Conservation (phyloP, 441 rosid genomes). For the Corymbia calophylla region DNA sequence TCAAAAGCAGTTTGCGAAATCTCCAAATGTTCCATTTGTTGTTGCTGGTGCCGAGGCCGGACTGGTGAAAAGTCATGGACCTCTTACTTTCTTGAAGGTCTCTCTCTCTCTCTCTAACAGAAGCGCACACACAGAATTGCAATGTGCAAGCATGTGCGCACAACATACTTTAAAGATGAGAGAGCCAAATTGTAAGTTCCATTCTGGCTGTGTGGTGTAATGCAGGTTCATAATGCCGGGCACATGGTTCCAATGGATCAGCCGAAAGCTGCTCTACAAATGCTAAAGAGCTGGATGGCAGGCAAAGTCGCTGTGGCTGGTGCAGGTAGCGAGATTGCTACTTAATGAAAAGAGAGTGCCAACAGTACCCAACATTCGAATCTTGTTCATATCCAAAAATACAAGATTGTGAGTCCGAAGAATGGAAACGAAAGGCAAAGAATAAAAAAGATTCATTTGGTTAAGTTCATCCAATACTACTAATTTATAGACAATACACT, state of each 20-base stretch:
- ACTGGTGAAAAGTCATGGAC: conserved; percentile 43
- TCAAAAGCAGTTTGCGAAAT: conserved; percentile 33
- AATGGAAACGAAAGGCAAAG: not conserved
- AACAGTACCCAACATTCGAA: not conserved
- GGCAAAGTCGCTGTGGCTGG: conserved; percentile 29
- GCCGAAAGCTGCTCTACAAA: conserved; percentile 69
- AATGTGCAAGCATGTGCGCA: not conserved
- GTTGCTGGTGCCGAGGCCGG: conserved; percentile 65
- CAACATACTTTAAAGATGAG: not conserved
- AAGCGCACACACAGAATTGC: not conserved
- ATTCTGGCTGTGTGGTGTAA: not conserved
- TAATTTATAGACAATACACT: not conserved
- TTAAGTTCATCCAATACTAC: not conserved
- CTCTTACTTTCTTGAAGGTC: conserved; percentile 75
- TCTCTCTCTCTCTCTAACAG: not conserved
- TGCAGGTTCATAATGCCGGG: conserved; percentile 70
- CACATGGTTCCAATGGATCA: conserved; percentile 96
- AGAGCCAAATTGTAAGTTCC: not conserved
- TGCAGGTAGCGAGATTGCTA: conserved; percentile 3
- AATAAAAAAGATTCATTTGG: not conserved
- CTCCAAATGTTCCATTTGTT: conserved; percentile 36
- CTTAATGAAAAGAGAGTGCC: conserved; percentile 2
- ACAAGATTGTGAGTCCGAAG: not conserved
- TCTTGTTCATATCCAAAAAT: not conserved
- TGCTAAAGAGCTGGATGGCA: conserved; percentile 73